Percentiles rank a stretch among this genome's conserved stretches.
phyloP scores from a whole-genome alignment of 2,329 filamentous ascomycete genomes.

The Thelonectria olida region DNA sequence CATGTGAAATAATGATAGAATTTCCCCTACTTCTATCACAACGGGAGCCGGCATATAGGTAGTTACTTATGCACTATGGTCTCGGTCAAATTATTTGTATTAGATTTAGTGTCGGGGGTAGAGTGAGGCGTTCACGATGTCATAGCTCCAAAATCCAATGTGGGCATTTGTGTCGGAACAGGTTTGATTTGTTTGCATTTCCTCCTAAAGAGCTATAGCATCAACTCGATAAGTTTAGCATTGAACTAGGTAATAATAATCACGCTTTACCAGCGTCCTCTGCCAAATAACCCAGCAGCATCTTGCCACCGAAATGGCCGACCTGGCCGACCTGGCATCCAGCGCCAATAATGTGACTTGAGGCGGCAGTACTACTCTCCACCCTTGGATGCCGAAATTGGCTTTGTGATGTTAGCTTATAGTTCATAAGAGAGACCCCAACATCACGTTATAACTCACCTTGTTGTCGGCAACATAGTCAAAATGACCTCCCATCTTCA shows the following conservation, averaged over 20 bases:
- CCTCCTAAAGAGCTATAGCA: no score
- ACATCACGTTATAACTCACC: slow-evolving; percentile 35
- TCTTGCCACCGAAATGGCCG: slow-evolving; percentile 25
- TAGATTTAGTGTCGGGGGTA: no score
- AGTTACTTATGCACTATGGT: no score
- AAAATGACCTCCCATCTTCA: slow-evolving; percentile 57
- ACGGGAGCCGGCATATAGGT: no score
- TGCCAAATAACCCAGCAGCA: slow-evolving; percentile 11
- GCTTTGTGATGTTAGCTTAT: slow-evolving; percentile 36
- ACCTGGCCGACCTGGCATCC: slow-evolving; percentile 37
- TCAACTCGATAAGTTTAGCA: background rate
- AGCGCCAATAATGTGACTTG: slow-evolving; percentile 44
- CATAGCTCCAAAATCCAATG: no score
- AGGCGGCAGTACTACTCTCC: slow-evolving; percentile 53
- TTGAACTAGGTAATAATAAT: background rate
- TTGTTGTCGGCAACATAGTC: slow-evolving; percentile 59
- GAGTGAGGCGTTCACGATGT: no score
- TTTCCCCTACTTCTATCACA: no score
- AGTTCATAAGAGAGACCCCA: no score
- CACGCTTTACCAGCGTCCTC: background rate
- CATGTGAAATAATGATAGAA: no score
- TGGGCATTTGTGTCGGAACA: no score
- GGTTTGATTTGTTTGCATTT: no score
- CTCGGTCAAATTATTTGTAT: no score
- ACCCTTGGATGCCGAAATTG: slow-evolving; percentile 52